A percentile compares a stretch with the other conserved stretches of the same genome.
Evolutionary conservation across 1,284 basidiomycete species (phyloP).

Genomic region (Boletus semigastroideus): DNA sequence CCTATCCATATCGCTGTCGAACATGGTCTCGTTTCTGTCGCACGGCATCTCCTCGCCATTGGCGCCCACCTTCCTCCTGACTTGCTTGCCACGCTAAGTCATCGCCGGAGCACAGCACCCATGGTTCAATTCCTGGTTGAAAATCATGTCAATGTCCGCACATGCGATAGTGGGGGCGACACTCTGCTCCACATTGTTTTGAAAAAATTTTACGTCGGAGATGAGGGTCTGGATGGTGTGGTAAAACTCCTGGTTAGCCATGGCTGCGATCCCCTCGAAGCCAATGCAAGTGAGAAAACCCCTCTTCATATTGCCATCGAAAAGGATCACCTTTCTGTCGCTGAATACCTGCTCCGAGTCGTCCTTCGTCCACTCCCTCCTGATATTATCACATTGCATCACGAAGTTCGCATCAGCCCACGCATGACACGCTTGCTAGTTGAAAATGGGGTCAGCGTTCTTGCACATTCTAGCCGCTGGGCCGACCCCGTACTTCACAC

Average conservation of each 20-base stretch:
- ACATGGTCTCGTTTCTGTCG: not conserved
- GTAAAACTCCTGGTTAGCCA: not conserved
- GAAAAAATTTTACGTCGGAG: rapidly evolving
- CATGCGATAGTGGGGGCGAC: not conserved
- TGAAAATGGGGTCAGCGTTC: not conserved
- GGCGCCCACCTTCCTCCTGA: not conserved
- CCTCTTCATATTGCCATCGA: not conserved
- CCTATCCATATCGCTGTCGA: not conserved
- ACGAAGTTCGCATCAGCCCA: not conserved
- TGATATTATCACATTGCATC: no score
- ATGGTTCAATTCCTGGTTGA: not conserved
- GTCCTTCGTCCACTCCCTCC: no score
- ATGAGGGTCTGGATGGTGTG: not conserved
- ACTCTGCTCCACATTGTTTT: not conserved
- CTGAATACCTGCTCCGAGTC: not conserved
- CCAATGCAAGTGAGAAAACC: not conserved
- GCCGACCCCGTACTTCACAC: not conserved
- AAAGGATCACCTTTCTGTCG: not conserved
- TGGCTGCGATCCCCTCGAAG: not conserved
- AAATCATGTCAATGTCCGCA: not conserved
- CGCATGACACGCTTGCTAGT: not conserved
- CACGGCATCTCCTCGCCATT: not conserved
- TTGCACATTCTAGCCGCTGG: not conserved
- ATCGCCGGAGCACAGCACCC: not conserved
- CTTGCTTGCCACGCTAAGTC: not conserved